Evolutionary conservation across 2,329 filamentous ascomycete genomes (phyloP), one percentile per base, ranked within the genome.

Genomic region (Talaromyces sp.): DNA sequence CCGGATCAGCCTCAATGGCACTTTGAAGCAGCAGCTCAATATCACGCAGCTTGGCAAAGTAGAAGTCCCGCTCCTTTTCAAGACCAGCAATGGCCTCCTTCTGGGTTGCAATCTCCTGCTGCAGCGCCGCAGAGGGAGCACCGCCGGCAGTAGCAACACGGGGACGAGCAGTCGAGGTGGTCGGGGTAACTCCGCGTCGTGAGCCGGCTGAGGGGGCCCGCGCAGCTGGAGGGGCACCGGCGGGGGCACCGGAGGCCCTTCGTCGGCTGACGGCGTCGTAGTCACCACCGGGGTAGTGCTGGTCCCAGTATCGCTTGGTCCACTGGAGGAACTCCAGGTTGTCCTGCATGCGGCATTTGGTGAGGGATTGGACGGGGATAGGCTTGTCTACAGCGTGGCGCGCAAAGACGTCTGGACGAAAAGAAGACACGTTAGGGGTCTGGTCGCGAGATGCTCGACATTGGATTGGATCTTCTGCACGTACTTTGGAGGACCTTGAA

Each of bases 301-400:
- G 90, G 70, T 99, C 94, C 94, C 94, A 99, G 80, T 91, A 97
- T 65, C 84, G 82, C 84, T 99, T 99, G 54, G 87, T 87, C 89
- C 91, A 99, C 78, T 99, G 94, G 56, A 99, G 82, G 74, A 99
- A 99, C 72, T 97, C 94, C 66, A 99, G 89, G 80, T 99, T 99
- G 76, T 99, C 94, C 82, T 99, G 94, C 93, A 99, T 99, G 82
- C 96, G 97, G 82, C 94, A 99, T 77, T 97, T 99, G 67, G 94
- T 85, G 55, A 99, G 86, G 53, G 83, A 81, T 74, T 96, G 86
- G 71, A 97, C 91, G 54, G 91, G 91, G 65, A 99, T 87, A 24
- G 89, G 88, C 72, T 91, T 91, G 67, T 97, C 92, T 78, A 99
- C 83, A 60, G 86, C 81, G 77, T 97, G 92, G 75, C 89, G 89